Conservation (phyloP, 768 basidiomycete genomes). For the Mycena rebaudengoi region DNA sequence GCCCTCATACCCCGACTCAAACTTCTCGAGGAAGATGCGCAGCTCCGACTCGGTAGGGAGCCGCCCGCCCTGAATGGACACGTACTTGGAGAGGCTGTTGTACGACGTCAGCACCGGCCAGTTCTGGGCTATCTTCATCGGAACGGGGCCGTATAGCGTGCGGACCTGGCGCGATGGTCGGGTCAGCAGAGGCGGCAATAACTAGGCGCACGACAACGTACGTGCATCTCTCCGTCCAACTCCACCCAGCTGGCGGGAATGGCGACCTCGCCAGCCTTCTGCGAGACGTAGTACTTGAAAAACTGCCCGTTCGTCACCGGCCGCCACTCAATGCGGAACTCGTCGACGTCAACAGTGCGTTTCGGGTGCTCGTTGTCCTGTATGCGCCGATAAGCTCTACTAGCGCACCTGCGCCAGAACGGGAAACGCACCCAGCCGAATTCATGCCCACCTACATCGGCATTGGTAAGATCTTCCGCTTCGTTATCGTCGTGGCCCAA, state of each 20-base stretch:
- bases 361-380: conserved; percentile 87
- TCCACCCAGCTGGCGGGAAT: conserved; percentile 82
- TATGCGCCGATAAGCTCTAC: not conserved
- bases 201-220: conserved; percentile 33
- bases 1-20: conserved; percentile 76
- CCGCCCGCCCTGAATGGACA: conserved; percentile 88
- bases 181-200: not conserved
- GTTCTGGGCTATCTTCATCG: conserved; percentile 75
- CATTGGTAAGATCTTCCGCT: conserved; percentile 59
- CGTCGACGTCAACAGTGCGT: conserved; percentile 62
- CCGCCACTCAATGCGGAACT: conserved; percentile 84
- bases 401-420: not conserved
- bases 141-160: conserved; percentile 87
- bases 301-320: conserved; percentile 93
- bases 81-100: conserved; percentile 81
- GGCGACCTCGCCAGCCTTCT: conserved; percentile 53
- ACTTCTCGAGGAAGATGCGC: conserved; percentile 78
- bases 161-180: conserved; percentile 59
- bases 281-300: conserved; percentile 63
- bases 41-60: conserved; percentile 93
- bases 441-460: conserved; percentile 68
- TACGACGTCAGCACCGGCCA: conserved; percentile 91
- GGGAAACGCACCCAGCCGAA: conserved; percentile 19
- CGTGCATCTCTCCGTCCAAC: conserved; percentile 57
- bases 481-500: conserved; percentile 90